These are phyloP conservation scores for Clarireedia paspali DNA, from an alignment of 2,329 filamentous ascomycete species.

Conservation along the genomic window DNA sequence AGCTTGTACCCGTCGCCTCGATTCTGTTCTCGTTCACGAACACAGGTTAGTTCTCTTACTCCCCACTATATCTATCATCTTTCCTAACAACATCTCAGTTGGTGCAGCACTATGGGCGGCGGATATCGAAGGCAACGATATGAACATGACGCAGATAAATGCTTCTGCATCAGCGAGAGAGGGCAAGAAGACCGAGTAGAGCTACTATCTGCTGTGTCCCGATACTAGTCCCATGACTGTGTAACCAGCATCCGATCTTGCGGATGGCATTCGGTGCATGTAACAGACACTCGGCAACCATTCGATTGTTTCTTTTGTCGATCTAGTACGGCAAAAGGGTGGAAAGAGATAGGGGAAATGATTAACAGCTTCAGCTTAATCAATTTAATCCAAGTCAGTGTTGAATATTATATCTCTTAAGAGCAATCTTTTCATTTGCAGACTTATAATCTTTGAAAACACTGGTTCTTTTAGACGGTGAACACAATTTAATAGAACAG, in stretches of 20 bases:
- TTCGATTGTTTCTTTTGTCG: neutral
- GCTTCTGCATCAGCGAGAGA: constrained; percentile 11
- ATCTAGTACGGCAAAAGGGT: neutral
- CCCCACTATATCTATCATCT: neutral
- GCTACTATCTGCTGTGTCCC: constrained; percentile 14
- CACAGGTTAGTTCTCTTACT: constrained; percentile 42
- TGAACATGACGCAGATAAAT: constrained; percentile 23
- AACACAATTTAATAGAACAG: too few species aligned
- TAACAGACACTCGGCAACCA: neutral
- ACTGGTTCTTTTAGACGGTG: too few species aligned
- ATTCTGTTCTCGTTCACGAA: constrained; percentile 89
- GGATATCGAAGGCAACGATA: constrained; percentile 55
- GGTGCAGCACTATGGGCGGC: constrained; percentile 93
- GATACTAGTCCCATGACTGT: constrained; percentile 10
- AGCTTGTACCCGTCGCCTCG: constrained; percentile 76
- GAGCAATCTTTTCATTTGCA: too few species aligned
- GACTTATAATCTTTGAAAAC: too few species aligned
- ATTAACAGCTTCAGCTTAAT: too few species aligned
- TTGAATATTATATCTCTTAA: too few species aligned
- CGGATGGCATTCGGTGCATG: neutral
- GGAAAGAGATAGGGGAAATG: neutral
- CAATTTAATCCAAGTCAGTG: too few species aligned
- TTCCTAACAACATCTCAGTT: constrained; percentile 39
- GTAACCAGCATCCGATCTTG: neutral
- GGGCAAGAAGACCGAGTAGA: constrained; percentile 17